phyloP scores from a whole-genome alignment of 345 rosid species.

The Mercurialis annua region DNA sequence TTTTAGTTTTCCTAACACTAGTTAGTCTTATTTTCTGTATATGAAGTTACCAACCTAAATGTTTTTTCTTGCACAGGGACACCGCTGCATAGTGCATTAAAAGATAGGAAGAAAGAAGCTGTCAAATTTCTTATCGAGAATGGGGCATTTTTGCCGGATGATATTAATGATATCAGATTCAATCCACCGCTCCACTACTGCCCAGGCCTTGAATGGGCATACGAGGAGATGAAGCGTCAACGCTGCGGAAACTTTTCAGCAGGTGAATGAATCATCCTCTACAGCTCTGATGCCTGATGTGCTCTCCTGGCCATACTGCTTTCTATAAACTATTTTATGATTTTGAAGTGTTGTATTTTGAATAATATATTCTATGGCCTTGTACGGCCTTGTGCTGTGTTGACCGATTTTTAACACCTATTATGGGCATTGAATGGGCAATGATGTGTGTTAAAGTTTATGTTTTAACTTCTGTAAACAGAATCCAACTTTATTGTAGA shows the following conservation, averaged over 20 bases:
- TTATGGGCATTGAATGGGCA: neutral
- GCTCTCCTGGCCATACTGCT: neutral
- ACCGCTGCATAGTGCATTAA: conserved; percentile 86
- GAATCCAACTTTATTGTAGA: too few species aligned
- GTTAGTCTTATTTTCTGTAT: too few species aligned
- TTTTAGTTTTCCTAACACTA: too few species aligned
- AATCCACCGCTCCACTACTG: conserved; percentile 97
- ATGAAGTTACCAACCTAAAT: too few species aligned
- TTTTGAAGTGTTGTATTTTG: neutral
- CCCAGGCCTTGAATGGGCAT: conserved; percentile 96
- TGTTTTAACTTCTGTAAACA: too few species aligned
- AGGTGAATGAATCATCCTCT: conserved; percentile 53
- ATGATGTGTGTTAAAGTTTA: neutral
- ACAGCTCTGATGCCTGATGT: conserved; percentile 49
- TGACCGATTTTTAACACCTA: too few species aligned
- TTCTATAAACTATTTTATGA: neutral
- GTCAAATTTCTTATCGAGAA: conserved; percentile 80
- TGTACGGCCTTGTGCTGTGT: neutral
- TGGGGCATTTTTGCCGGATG: conserved; percentile 87
- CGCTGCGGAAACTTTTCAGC: conserved; percentile 32
- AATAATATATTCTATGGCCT: neutral
- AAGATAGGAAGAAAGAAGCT: conserved; percentile 81
- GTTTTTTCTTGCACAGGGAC: conserved; percentile 50
- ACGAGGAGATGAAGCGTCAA: conserved; percentile 74
- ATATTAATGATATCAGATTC: conserved; percentile 77